Evolutionary conservation across 1,139 yeast genomes (phyloP).

Genomic region (Citeromyces hawaiiensis): DNA sequence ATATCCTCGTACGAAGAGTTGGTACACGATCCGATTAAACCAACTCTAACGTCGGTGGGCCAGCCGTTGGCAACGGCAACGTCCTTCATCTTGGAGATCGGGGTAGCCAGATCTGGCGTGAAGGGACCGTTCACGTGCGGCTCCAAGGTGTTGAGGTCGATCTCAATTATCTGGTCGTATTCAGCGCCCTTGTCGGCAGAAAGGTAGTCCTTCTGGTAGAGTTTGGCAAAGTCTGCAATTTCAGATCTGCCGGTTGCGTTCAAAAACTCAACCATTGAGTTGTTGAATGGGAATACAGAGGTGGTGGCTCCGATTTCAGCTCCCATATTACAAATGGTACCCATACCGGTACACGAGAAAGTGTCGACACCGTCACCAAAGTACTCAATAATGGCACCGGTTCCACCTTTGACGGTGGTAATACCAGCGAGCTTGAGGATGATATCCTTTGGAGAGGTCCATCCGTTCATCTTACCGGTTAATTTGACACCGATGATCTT

Average conservation of each 20-base stretch:
- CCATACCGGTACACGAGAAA: conserved; percentile 96
- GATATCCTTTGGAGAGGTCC: conserved; percentile 96
- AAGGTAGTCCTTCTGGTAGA: conserved; percentile 46
- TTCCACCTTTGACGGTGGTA: conserved; percentile 93
- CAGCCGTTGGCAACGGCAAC: conserved; percentile 57
- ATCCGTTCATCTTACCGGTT: conserved; percentile 75
- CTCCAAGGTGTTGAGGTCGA: conserved; percentile 61
- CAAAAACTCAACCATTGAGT: conserved; percentile 73
- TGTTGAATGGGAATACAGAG: conserved; percentile 90
- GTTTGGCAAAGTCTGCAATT: conserved; percentile 66
- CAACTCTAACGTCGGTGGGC: conserved; percentile 78
- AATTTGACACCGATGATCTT: conserved; percentile 83
- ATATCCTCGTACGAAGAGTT: conserved; percentile 96
- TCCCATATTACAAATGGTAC: conserved; percentile 98
- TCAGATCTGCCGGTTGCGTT: conserved; percentile 71
- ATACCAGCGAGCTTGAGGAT: conserved; percentile 84
- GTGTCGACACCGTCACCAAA: conserved; percentile 86
- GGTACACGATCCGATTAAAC: conserved; percentile 95
- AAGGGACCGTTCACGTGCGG: conserved; percentile 93
- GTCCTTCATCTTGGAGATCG: conserved; percentile 57
- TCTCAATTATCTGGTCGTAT: conserved; percentile 75
- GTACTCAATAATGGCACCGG: conserved; percentile 90
- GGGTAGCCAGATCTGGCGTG: conserved; percentile 89
- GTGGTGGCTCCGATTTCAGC: conserved; percentile 99
- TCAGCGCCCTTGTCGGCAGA: conserved; percentile 72